phyloP scores from a whole-genome alignment of 208 protist genomes.

The Wallacemonas sp. region DNA sequence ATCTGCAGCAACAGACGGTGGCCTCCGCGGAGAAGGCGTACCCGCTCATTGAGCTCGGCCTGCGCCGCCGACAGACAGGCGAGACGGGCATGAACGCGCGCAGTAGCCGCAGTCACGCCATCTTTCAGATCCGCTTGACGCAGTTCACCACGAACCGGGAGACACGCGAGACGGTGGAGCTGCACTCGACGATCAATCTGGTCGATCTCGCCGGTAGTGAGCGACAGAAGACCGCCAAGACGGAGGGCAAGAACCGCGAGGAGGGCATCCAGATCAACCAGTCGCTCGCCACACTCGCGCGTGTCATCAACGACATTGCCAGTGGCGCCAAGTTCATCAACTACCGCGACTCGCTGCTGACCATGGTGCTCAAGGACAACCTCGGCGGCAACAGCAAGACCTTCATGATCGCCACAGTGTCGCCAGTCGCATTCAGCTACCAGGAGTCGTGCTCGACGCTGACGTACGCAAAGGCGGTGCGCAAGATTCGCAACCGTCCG shows the following conservation, averaged over 20 bases:
- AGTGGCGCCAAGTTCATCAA: slow-evolving; percentile 84
- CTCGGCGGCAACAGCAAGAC: slow-evolving; percentile 93
- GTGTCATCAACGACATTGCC: slow-evolving; percentile 86
- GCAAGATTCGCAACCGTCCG: slow-evolving; percentile 87
- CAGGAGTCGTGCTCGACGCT: slow-evolving; percentile 76
- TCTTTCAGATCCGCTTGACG: slow-evolving; percentile 80
- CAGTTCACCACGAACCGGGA: slow-evolving; percentile 62
- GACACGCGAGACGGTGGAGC: slow-evolving; percentile 69
- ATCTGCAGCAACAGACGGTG: slow-evolving; percentile 61
- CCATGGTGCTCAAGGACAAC: slow-evolving; percentile 88
- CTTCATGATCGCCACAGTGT: slow-evolving; percentile 92
- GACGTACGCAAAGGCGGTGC: slow-evolving; percentile 67
- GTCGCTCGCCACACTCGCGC: slow-evolving; percentile 81
- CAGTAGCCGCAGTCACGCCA: slow-evolving; percentile 94
- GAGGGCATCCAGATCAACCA: slow-evolving; percentile 91
- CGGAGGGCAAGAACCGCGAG: slow-evolving; percentile 69
- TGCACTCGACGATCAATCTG: slow-evolving; percentile 85
- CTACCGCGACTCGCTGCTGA: slow-evolving; percentile 94
- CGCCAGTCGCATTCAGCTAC: slow-evolving; percentile 72
- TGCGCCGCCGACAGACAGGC: slow-evolving; percentile 76
- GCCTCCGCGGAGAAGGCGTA: slow-evolving; percentile 54
- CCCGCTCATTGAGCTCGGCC: slow-evolving; percentile 80
- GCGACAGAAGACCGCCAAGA: slow-evolving; percentile 76
- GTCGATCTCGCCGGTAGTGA: slow-evolving; percentile 94
- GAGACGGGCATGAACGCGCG: slow-evolving; percentile 94